These are phyloP conservation scores for Melanomma pulvis-pyrius DNA, from an alignment of 495 filamentous ascomycete genomes.

Conservation along the genomic window DNA sequence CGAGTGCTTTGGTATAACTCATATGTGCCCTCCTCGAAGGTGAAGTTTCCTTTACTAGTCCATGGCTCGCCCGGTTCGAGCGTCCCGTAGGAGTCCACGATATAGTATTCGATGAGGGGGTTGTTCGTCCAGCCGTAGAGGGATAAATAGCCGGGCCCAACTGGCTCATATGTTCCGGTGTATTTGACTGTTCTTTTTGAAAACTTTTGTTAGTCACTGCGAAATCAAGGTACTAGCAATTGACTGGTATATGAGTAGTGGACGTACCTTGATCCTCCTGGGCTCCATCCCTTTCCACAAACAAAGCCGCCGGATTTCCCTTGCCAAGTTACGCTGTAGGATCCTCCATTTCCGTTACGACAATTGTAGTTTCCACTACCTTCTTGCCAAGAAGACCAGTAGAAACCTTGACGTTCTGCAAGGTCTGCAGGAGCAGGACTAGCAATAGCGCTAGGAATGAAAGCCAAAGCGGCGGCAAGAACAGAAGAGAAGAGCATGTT, in stretches of 20 bases:
- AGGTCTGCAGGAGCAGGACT: not conserved
- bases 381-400: not conserved
- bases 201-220: not conserved
- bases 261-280: not conserved
- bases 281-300: not conserved
- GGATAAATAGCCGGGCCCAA: conserved; percentile 61
- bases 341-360: not conserved
- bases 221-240: too few species aligned
- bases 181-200: conserved; percentile 49
- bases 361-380: not conserved
- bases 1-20: conserved; percentile 25
- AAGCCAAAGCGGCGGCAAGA: not conserved
- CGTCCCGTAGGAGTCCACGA: conserved; percentile 59
- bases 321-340: not conserved
- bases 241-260: not conserved
- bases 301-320: not conserved
- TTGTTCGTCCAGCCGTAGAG: conserved; percentile 65
- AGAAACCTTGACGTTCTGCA: not conserved
- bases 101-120: conserved; percentile 66
- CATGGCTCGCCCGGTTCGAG: conserved; percentile 48
- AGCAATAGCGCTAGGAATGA: not conserved
- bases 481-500: not conserved
- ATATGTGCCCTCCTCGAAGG: conserved; percentile 34
- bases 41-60: conserved; percentile 41
- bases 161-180: conserved; percentile 56